phyloP scores from a whole-genome alignment of 225 moss, liverwort and hornwort species.

The Rhytidiadelphus loreus region DNA sequence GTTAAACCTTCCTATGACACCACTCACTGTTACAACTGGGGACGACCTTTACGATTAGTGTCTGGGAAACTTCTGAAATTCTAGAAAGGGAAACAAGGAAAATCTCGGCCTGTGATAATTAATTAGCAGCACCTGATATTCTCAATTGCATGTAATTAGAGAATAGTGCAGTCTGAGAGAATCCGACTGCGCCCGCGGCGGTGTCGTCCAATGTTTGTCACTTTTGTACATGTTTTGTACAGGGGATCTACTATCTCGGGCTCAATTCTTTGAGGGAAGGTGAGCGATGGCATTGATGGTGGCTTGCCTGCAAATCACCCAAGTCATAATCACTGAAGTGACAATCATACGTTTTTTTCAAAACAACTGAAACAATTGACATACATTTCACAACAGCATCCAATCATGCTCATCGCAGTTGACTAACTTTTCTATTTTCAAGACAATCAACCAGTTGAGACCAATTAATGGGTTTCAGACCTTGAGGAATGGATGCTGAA shows the following conservation, averaged over 20 bases:
- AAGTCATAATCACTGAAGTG: background rate
- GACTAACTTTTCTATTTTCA: background rate
- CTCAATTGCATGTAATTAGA: background rate
- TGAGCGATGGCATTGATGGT: background rate
- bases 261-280: slow-evolving; percentile 10
- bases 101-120: background rate
- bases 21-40: too few relatives aligned
- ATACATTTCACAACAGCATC: background rate
- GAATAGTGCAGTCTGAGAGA: slow-evolving; percentile 30
- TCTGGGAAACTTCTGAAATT: background rate
- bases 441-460: too few relatives aligned
- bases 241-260: slow-evolving; percentile 19
- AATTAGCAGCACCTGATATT: background rate
- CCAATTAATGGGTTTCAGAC: background rate
- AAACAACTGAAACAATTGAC: too few relatives aligned
- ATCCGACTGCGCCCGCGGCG: slow-evolving; percentile 27
- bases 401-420: background rate
- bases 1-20: too few relatives aligned
- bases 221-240: slow-evolving; percentile 23
- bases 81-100: background rate
- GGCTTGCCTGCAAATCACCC: slow-evolving; percentile 17
- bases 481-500: background rate
- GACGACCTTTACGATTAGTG: background rate
- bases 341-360: too few relatives aligned
- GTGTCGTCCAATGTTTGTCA: slow-evolving; percentile 16